These are phyloP conservation scores for Liriodendron chinense DNA, from an alignment of 164 flowering plant species.

Conservation along the genomic window DNA sequence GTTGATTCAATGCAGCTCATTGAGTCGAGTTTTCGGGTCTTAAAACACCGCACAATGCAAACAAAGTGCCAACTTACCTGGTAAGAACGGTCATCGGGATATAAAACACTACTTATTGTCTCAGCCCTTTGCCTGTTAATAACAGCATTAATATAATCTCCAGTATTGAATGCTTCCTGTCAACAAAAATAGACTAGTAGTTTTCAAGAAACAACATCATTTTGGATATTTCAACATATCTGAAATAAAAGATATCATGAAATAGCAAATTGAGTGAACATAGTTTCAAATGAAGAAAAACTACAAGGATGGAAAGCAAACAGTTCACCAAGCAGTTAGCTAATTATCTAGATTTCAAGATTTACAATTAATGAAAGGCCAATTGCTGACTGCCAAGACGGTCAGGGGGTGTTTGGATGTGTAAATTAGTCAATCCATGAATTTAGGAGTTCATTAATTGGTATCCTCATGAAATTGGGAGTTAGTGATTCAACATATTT, in stretches of 20 bases:
- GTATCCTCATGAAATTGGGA: too few relatives aligned
- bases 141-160: conserved; percentile 55
- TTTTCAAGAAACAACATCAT: neutral
- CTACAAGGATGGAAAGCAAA: neutral
- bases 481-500: too few relatives aligned
- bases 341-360: neutral
- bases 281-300: neutral
- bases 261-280: neutral
- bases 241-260: neutral
- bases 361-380: neutral
- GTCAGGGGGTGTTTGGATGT: neutral
- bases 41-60: neutral
- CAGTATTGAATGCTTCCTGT: conserved; percentile 60
- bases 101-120: conserved; percentile 50
- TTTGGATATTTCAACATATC: neutral
- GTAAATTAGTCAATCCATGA: too few relatives aligned
- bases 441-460: too few relatives aligned
- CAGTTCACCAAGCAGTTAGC: too few relatives aligned
- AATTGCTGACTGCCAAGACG: neutral
- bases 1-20: too few relatives aligned
- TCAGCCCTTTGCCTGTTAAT: conserved; percentile 56
- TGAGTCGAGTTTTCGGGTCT: too few relatives aligned
- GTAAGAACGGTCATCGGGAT: conserved; percentile 64
- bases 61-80: conserved; percentile 30
- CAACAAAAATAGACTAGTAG: neutral